Percentiles rank a stretch among this genome's conserved stretches.
phyloP scores from a whole-genome alignment of 2,329 filamentous ascomycete species.

The Grosmannia serpens region DNA sequence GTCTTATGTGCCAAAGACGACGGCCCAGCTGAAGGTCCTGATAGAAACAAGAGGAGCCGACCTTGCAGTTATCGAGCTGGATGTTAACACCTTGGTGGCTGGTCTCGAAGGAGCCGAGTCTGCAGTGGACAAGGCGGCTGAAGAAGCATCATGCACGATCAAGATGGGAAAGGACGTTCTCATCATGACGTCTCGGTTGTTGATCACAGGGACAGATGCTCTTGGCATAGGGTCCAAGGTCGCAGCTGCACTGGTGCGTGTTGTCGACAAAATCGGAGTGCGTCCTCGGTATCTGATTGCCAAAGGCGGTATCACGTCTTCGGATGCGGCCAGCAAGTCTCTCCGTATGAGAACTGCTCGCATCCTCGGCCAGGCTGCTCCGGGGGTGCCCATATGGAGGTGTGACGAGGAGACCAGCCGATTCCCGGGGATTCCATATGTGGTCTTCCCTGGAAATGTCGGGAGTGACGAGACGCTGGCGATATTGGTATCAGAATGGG shows the following conservation, averaged over 20 bases:
- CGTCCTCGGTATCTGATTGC: constrained; percentile 45
- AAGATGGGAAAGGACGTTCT: constrained; percentile 37
- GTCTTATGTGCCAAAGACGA: constrained; percentile 49
- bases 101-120: constrained; percentile 3
- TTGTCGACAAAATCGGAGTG: constrained; percentile 15
- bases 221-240: constrained; percentile 29
- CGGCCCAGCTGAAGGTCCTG: constrained; percentile 36
- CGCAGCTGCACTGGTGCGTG: constrained; percentile 28
- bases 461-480: constrained; percentile 34
- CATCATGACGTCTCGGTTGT: constrained; percentile 45
- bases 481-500: constrained; percentile 24
- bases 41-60: constrained; percentile 23
- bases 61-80: constrained; percentile 33
- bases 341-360: constrained; percentile 40
- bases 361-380: constrained; percentile 44
- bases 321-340: constrained; percentile 45
- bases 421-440: constrained; percentile 39
- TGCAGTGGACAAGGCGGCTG: constrained; percentile 23
- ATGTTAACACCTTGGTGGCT: constrained; percentile 35
- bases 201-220: constrained; percentile 24
- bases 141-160: constrained; percentile 21
- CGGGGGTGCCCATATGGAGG: constrained; percentile 47
- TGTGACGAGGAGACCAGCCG: constrained; percentile 41
- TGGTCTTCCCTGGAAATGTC: constrained; percentile 49
- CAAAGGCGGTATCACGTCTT: constrained; percentile 49